Conservation (phyloP, 2,329 filamentous ascomycete species). For the Curvularia lunata region DNA sequence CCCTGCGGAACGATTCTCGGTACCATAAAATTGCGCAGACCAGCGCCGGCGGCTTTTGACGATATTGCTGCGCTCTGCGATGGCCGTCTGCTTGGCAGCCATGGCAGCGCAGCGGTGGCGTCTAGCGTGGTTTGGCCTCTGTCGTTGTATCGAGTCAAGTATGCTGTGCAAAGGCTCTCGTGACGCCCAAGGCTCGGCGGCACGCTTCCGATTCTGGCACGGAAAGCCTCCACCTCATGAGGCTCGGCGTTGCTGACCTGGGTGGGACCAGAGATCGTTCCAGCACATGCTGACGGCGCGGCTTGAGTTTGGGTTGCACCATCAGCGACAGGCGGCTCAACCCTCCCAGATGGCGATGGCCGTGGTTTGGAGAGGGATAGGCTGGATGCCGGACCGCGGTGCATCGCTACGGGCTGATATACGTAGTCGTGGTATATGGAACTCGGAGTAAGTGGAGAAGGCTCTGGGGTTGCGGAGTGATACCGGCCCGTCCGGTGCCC, state of each 20-base stretch:
- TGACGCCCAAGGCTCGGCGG: slow-evolving; percentile 4
- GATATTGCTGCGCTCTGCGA: not conserved
- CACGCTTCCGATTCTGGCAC: slow-evolving; percentile 1
- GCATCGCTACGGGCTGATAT: not conserved
- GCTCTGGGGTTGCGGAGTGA: slow-evolving; percentile 2
- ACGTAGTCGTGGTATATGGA: not conserved
- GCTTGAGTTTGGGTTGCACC: not conserved
- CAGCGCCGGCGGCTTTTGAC: not conserved
- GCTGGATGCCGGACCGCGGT: not conserved
- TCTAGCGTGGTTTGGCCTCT: slow-evolving; percentile 8
- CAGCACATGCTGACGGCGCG: not conserved
- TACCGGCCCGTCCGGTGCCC: not conserved
- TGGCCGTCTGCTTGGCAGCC: not conserved
- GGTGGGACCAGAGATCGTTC: not conserved
- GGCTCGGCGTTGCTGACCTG: slow-evolving; percentile 3
- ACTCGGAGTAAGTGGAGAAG: not conserved
- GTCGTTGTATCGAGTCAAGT: not conserved
- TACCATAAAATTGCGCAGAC: not conserved
- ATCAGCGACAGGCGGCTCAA: not conserved
- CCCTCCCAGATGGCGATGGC: not conserved
- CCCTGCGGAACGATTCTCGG: slow-evolving; percentile 9
- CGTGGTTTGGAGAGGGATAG: not conserved
- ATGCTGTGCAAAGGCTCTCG: slow-evolving; percentile 1
- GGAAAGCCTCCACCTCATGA: slow-evolving; percentile 10
- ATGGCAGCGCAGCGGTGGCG: slow-evolving; percentile 5